Base-by-base conservation (phyloP, 2,329 filamentous ascomycete genomes). In the Fusarium avenaceum region DNA sequence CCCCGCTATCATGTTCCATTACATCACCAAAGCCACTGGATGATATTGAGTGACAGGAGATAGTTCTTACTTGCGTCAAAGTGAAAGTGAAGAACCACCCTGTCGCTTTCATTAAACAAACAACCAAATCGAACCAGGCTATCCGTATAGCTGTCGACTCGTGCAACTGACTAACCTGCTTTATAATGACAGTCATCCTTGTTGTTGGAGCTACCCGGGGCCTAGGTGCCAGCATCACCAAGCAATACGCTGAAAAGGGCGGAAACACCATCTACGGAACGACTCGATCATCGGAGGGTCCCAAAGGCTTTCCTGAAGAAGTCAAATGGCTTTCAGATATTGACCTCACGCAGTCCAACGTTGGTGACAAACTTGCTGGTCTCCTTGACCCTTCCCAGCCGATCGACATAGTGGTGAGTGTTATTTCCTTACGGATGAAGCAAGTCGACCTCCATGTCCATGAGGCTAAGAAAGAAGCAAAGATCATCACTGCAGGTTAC, bases 141-240 rank as follows among this genome's bases (percentile, higher is more conserved):
- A 13, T 30, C 4, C 28, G 28, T 30, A n/a, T 10, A 38, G 17
- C 15, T n/a, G 9, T 19, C 17, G 17, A 17, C 35, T 13, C 24
- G 22, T 19, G 20, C 20, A 48, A 33, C 11, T 38, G 19, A 43
- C 32, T 14, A 19, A 30, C 10, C 7, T 42, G 30, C 28, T 39
- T 47, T 22, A 75, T 28, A 42, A 85, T 85, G 82, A 68, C 80
- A 19, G 83, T 81, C 35, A 79, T 90, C 33, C 83, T 92, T 4
- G 83, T 93, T 28, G 81, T 93, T 28, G 90, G 90, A 47, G 90
- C 88, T 4, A 92, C 89, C 2, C 84, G 90, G 42, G 90, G 90
- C 53, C 83, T 92, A 5, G 90, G 90, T 5, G 86, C 86, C 48
- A 85, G 86, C 19, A 81, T 92, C 28, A 82, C 83, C 30, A 85